Conservation (phyloP, 2,329 filamentous ascomycete genomes). For the Sporothrix sp. region DNA sequence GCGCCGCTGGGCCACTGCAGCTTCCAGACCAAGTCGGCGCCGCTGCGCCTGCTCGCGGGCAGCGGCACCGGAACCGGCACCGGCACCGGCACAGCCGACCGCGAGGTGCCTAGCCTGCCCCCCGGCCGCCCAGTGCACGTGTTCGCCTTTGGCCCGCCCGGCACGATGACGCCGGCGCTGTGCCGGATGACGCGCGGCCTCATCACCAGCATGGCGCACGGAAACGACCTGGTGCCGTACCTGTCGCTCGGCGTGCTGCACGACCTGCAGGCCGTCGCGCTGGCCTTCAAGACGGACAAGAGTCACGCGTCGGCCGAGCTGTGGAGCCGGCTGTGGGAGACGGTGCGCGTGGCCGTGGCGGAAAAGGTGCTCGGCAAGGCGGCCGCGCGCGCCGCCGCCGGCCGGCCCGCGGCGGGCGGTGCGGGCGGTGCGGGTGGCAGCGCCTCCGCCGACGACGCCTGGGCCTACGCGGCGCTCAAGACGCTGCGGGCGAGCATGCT, state of each 20-base stretch:
- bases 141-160: constrained; percentile 67
- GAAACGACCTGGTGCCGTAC: constrained; percentile 62
- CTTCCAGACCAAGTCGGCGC: constrained; percentile 47
- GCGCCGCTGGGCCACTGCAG: constrained; percentile 23
- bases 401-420: not conserved
- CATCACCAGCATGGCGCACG: constrained; percentile 65
- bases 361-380: constrained; percentile 44
- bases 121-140: constrained; percentile 64
- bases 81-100: not conserved
- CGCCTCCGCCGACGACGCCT: constrained; percentile 43
- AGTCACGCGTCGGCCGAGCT: constrained; percentile 58
- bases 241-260: constrained; percentile 65
- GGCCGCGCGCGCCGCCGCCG: not conserved
- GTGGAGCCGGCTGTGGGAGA: constrained; percentile 50
- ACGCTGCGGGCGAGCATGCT: constrained; percentile 58
- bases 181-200: constrained; percentile 61
- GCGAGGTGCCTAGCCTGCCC: constrained; percentile 39
- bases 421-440: not conserved
- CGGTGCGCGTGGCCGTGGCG: constrained; percentile 34
- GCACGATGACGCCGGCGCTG: constrained; percentile 60
- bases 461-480: constrained; percentile 59
- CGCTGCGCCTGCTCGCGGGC: constrained; percentile 32
- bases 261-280: constrained; percentile 61
- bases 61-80: not conserved
- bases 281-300: constrained; percentile 64